Base-by-base conservation (phyloP, 2,329 filamentous ascomycete genomes). In the Xylaria sp. region DNA sequence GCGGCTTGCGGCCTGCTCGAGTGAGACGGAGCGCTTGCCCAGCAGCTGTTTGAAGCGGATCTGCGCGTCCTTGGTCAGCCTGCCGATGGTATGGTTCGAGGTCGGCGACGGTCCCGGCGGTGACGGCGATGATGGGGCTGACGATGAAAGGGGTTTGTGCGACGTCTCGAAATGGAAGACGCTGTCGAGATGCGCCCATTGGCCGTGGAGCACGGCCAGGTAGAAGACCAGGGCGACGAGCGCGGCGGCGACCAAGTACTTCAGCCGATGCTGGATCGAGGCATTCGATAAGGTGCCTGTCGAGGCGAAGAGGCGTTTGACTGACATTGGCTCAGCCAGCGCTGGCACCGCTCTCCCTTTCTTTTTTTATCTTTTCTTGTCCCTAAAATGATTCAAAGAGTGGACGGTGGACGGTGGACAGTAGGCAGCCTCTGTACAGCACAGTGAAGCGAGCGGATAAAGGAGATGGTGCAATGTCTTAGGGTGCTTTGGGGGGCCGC, bases 1-100 rank as follows among this genome's bases (percentile, higher is more conserved):
- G 18, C 83, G 84, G 7, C 81, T 80, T 0, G 89, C 86, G 5
- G 88, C 86, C 34, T 85, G 82, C 28, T 80, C 78, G 54, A 91
- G 78, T 8, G 82, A 83, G 58, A 76, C 77, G 20, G 87, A 86
- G 69, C 85, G 82, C 51, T 81, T 81, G 15, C 78, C 74, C n/a
- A 87, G 77, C 41, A 83, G 72, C 12, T 75, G 70, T 4, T 81
- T 79, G 69, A 86, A 85, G 7, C 78, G 77, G 46, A 78, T 75
- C 52, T 83, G 82, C 54, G 85, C 85, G 7, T 82, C 80, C 28
- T 77, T 75, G 70, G 87, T 84, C 51, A 87, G 80, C 44, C 77
- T 78, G 72, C 83, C 79, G 66, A 88, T 87, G 9, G 86, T 83
- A 69, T 88, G 85, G 34, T 77, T 76, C 15, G 48, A 28, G 10